Conservation (phyloP, 2,329 filamentous ascomycete genomes). For the Fusarium sp. region DNA sequence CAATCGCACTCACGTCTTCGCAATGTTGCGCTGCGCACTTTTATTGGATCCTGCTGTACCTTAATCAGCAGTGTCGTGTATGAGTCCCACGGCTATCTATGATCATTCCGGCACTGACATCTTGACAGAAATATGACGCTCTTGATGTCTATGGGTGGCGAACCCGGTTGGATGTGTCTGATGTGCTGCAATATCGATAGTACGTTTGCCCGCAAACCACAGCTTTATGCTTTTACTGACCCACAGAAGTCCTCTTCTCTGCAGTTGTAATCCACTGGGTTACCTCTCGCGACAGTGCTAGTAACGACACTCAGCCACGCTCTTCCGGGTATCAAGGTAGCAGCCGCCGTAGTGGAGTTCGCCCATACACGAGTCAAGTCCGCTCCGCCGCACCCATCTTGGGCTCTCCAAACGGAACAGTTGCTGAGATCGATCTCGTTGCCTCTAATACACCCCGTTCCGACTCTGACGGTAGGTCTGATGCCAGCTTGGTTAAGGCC, state of each 20-base stretch:
- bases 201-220: conserved; percentile 51
- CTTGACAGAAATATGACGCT: conserved; percentile 68
- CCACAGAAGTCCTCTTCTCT: conserved; percentile 67
- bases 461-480: conserved; percentile 23
- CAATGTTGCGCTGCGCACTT: conserved; percentile 68
- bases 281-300: conserved; percentile 61
- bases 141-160: conserved; percentile 69
- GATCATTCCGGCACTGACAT: neutral
- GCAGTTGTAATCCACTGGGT: conserved; percentile 73
- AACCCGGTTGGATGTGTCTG: conserved; percentile 75
- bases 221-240: neutral
- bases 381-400: neutral
- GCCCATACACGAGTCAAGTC: neutral
- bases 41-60: conserved; percentile 70
- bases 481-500: conserved; percentile 28
- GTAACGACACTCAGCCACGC: conserved; percentile 1
- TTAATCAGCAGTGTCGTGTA: conserved; percentile 70
- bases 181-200: conserved; percentile 75
- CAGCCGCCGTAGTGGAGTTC: neutral
- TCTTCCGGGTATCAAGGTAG: too few species aligned
- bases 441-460: conserved; percentile 32
- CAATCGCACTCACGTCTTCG: conserved; percentile 60
- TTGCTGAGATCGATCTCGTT: conserved; percentile 44
- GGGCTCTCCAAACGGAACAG: conserved; percentile 29
- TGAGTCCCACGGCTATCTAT: conserved; percentile 36